Evolutionary conservation across 192 early-diverging fungal genomes (phyloP).

Genomic region (Backusella parvicylindrica): DNA sequence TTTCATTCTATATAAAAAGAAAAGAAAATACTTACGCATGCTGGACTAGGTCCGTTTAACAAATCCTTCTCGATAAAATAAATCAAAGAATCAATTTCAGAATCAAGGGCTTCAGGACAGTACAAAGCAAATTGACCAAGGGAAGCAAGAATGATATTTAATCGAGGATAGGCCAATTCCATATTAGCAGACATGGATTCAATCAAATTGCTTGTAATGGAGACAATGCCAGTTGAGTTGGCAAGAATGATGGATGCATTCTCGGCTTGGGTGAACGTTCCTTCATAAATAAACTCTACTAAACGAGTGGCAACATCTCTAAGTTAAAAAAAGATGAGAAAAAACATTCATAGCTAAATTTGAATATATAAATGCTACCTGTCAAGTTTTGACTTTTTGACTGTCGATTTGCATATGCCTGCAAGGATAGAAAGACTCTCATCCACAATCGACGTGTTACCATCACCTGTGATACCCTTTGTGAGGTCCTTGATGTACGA

Average conservation of each 20-base stretch:
- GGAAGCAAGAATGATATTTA: not conserved
- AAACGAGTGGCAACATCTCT: slow-evolving; percentile 43
- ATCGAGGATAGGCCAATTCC: not conserved
- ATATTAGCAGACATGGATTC: not conserved
- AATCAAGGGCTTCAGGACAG: not conserved
- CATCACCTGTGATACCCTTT: not conserved
- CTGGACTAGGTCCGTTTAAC: not conserved
- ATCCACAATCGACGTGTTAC: slow-evolving; percentile 22
- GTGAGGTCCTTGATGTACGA: not conserved
- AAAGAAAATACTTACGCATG: not conserved
- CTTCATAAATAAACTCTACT: slow-evolving; percentile 45
- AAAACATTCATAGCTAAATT: not conserved
- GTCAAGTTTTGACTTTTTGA: slow-evolving; percentile 26
- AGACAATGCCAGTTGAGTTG: slow-evolving; percentile 21
- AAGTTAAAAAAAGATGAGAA: not conserved
- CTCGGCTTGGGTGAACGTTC: slow-evolving; percentile 61
- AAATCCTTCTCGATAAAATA: not conserved
- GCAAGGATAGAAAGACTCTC: slow-evolving; percentile 67
- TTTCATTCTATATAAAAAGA: not conserved
- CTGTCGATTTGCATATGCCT: slow-evolving; percentile 65
- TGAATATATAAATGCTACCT: not conserved
- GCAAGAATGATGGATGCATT: slow-evolving; percentile 70
- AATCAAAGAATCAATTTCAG: not conserved
- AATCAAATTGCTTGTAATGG: not conserved
- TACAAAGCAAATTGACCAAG: not conserved